phyloP scores from a whole-genome alignment of 2,329 filamentous ascomycete genomes.

The Diaporthe humulicola region DNA sequence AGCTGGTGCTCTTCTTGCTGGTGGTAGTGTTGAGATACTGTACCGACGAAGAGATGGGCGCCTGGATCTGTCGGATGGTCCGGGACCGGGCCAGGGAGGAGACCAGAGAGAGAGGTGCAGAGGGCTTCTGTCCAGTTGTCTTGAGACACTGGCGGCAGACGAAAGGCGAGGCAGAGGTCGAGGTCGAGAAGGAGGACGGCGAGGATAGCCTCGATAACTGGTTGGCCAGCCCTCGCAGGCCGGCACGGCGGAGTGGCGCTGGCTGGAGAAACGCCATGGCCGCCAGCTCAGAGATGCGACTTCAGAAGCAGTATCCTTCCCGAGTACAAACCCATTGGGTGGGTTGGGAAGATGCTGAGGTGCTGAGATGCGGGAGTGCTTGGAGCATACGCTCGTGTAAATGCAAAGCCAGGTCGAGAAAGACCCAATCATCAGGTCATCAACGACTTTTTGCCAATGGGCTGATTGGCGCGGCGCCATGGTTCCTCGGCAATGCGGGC shows the following conservation, averaged over 20 bases:
- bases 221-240: constrained; percentile 34
- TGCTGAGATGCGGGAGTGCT: neutral
- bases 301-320: neutral
- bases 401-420: neutral
- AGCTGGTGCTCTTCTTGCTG: constrained; percentile 34
- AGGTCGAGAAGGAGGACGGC: constrained; percentile 31
- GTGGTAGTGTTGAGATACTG: constrained; percentile 33
- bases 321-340: neutral
- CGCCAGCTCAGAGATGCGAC: constrained; percentile 7
- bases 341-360: neutral
- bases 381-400: neutral
- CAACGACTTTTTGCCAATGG: constrained; percentile 34
- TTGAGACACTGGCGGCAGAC: constrained; percentile 62
- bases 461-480: constrained; percentile 33
- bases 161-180: constrained; percentile 49
- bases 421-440: constrained; percentile 34
- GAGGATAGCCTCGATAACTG: constrained; percentile 32
- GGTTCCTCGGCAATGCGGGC: constrained; percentile 8
- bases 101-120: constrained; percentile 16
- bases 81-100: constrained; percentile 17
- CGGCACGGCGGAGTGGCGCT: constrained; percentile 33
- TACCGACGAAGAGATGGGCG: constrained; percentile 13
- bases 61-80: neutral
- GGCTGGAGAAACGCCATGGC: constrained; percentile 38
- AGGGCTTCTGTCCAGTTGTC: neutral